Base-by-base conservation (phyloP, 305 asterid species). In the Galium porrigens region DNA sequence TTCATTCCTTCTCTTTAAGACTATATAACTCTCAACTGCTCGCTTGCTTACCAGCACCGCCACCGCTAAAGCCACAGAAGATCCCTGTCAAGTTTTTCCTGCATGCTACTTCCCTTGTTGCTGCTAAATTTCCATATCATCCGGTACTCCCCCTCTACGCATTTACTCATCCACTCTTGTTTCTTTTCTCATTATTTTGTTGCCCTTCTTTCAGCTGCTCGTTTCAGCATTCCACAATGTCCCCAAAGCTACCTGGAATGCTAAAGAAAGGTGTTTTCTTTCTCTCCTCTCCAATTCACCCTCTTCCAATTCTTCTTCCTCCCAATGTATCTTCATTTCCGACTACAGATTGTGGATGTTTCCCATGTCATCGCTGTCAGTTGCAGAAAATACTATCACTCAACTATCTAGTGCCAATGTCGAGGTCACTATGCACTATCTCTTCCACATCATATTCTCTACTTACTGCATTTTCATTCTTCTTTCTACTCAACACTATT, bases 291-390 rank as follows among this genome's bases (percentile, higher is more conserved):
- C 22, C 10, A 72, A 66, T 17, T 29, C 65, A 14, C 44, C 54
- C 1, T 41, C 48, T 41, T 11, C 12, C 17, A 3, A 14, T 44
- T 44, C 52, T 14, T 44, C 52, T 44, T 44, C 18, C 17, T 44
- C 52, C 22, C 0, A 14, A 14, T 11, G 1, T 46, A 46, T 14
- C 18, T 44, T 14, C 20, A 1, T 46, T 46, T 46, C 20, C 20
- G 18, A 14, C 17, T 79, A 79, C 85, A 91, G 96, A 78, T 66
- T 89, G 82, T 92, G 98, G 98, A 83, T 84, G 80, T 87, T 92
- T 72, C 96, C 98, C 29, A 46, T 87, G 74, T 77, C 84, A 64
- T 92, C 95, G 9, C 68, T 92, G 63, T 61, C 86, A 22, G 61
- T 77, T 25, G 97, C 94, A 54, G 95, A 89, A 79, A 84, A 80